phyloP scores from a whole-genome alignment of 2,329 filamentous ascomycete species.

The Phoma sp. region DNA sequence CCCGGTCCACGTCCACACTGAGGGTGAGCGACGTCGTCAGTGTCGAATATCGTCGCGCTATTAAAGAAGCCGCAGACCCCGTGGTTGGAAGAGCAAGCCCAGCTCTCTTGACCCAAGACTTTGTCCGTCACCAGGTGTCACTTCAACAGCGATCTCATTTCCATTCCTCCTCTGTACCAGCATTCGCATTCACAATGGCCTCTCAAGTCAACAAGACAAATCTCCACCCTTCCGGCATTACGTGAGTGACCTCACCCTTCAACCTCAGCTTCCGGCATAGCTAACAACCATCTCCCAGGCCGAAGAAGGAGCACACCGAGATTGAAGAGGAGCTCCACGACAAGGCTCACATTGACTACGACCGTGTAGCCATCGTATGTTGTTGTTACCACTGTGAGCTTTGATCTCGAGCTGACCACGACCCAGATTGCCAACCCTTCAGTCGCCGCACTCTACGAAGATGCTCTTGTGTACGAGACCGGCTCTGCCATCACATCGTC shows the following conservation, averaged over 20 bases:
- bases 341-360: conserved; percentile 98
- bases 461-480: conserved; percentile 97
- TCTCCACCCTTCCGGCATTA: conserved; percentile 87
- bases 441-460: conserved; percentile 95
- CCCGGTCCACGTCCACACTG: conserved; percentile 33
- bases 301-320: conserved; percentile 88
- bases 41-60: conserved; percentile 38
- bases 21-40: conserved; percentile 37
- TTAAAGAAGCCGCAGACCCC: conserved; percentile 48
- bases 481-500: conserved; percentile 96
- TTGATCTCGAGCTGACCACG: conserved; percentile 21
- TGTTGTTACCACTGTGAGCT: background rate
- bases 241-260: conserved; percentile 65
- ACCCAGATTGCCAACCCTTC: conserved; percentile 83
- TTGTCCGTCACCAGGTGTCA: conserved; percentile 62
- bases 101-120: conserved; percentile 60
- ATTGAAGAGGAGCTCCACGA: conserved; percentile 98
- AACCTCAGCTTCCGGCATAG: background rate
- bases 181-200: conserved; percentile 47
- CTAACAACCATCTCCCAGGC: conserved; percentile 59
- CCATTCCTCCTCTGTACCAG: conserved; percentile 63
- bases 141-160: conserved; percentile 66
- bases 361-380: conserved; percentile 94
- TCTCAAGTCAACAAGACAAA: conserved; percentile 83
- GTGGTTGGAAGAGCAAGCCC: conserved; percentile 47